phyloP scores from a whole-genome alignment of 805 yeast species.

The Dipodascopsis uninucleata region DNA sequence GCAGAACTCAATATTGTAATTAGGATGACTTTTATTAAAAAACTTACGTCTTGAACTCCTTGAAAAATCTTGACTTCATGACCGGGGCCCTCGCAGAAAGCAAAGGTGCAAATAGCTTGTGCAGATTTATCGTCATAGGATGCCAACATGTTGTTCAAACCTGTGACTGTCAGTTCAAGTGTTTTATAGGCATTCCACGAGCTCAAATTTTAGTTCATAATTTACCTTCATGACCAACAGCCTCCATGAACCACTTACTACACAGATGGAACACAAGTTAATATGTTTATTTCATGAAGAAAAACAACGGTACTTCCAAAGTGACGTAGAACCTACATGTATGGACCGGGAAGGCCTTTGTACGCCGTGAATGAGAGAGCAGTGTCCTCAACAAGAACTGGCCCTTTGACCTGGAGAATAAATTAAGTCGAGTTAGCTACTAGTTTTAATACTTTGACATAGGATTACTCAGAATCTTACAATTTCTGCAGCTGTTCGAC shows the following conservation, averaged over 20 bases:
- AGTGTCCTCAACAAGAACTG: conserved; percentile 94
- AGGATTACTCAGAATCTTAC: conserved; percentile 30
- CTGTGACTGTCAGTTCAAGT: conserved; percentile 32
- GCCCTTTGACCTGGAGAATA: conserved; percentile 50
- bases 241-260: conserved; percentile 78
- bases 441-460: neutral
- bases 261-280: neutral
- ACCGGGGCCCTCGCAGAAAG: conserved; percentile 81
- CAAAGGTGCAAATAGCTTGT: conserved; percentile 86
- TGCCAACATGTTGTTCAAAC: conserved; percentile 69
- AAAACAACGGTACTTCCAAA: neutral
- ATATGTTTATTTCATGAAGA: conserved; percentile 3
- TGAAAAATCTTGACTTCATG: conserved; percentile 70
- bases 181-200: too few relatives aligned
- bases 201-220: too few relatives aligned
- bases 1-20: neutral
- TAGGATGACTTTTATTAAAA: neutral
- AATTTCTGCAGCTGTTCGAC: conserved; percentile 62
- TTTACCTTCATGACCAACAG: conserved; percentile 57
- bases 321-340: conserved; percentile 40
- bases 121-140: conserved; percentile 84
- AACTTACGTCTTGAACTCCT: conserved; percentile 45
- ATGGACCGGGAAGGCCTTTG: conserved; percentile 90
- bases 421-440: neutral
- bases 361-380: conserved; percentile 80